These are phyloP conservation scores for Epichloe coenophiala DNA, from an alignment of 2,329 filamentous ascomycete genomes.

Conservation along the genomic window DNA sequence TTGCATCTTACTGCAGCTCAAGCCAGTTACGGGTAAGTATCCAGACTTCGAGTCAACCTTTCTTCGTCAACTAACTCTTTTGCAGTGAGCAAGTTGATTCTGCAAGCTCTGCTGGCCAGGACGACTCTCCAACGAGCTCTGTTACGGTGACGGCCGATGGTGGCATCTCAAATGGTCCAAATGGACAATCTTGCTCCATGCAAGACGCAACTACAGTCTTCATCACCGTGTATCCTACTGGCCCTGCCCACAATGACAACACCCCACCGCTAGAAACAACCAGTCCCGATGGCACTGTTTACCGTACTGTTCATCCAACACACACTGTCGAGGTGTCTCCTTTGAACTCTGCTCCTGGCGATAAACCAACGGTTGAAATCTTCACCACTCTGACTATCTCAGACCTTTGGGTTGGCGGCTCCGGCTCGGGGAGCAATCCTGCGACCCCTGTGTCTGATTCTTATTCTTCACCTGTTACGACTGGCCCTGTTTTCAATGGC, in stretches of 20 bases:
- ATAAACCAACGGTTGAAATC: constrained; percentile 11
- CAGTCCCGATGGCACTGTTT: constrained; percentile 10
- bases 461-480: constrained; percentile 7
- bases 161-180: constrained; percentile 3
- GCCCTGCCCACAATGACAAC: constrained; percentile 9
- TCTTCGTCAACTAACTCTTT: background rate
- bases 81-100: constrained; percentile 8
- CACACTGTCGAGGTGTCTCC: constrained; percentile 15
- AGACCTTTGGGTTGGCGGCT: constrained; percentile 18
- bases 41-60: background rate
- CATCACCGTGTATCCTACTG: constrained; percentile 29
- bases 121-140: constrained; percentile 2
- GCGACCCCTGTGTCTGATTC: background rate
- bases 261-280: constrained; percentile 4
- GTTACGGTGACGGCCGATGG: constrained; percentile 3
- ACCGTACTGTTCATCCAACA: constrained; percentile 12
- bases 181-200: constrained; percentile 24
- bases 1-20: constrained; percentile 19
- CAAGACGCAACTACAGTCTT: constrained; percentile 31
- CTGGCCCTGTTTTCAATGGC: constrained; percentile 7
- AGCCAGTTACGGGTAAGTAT: constrained; percentile 20
- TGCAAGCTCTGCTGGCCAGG: constrained; percentile 4
- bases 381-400: constrained; percentile 23
- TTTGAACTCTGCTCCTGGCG: constrained; percentile 6
- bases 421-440: constrained; percentile 5